Percentiles rank a stretch among this genome's conserved stretches.
phyloP scores from a whole-genome alignment of 805 yeast species.

The Candida adriatica region DNA sequence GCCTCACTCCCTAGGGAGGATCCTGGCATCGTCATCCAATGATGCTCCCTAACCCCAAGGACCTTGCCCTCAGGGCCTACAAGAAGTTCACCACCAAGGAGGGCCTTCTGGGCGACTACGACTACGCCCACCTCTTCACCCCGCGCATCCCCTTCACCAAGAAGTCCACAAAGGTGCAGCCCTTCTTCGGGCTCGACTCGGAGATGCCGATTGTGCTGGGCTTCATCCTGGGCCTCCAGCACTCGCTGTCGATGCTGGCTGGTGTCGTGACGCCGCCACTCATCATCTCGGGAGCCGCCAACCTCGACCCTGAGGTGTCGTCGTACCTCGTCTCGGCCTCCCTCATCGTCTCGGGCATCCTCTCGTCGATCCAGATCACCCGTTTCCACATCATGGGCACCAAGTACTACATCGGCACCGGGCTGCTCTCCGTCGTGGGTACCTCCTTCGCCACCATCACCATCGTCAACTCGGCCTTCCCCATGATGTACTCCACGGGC shows the following conservation, averaged over 20 bases:
- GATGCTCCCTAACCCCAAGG: not conserved
- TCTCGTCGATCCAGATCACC: slow-evolving; percentile 72
- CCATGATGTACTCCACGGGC: slow-evolving; percentile 73
- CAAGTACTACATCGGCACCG: slow-evolving; percentile 78
- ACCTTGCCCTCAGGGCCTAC: slow-evolving; percentile 1
- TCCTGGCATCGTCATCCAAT: not conserved
- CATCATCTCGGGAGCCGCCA: slow-evolving; percentile 57
- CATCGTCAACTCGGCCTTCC: slow-evolving; percentile 67
- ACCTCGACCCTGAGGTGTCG: slow-evolving; percentile 40
- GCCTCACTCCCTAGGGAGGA: not conserved
- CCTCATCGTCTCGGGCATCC: slow-evolving; percentile 61
- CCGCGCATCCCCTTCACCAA: slow-evolving; percentile 70
- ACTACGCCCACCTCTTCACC: slow-evolving; percentile 70
- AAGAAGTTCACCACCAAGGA: slow-evolving; percentile 61
- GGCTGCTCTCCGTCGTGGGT: slow-evolving; percentile 84
- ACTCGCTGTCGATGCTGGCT: slow-evolving; percentile 84
- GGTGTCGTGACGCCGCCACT: slow-evolving; percentile 85
- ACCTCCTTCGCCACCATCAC: slow-evolving; percentile 86
- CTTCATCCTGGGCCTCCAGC: slow-evolving; percentile 77
- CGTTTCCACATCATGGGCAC: slow-evolving; percentile 72
- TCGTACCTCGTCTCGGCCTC: slow-evolving; percentile 69
- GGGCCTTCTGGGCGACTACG: slow-evolving; percentile 83
- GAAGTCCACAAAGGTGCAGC: slow-evolving; percentile 47
- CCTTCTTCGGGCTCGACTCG: slow-evolving; percentile 75
- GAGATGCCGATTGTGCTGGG: slow-evolving; percentile 82